Evolutionary conservation across 352 stramenopile species (phyloP).

Genomic region (Phytophthora pinifolia): DNA sequence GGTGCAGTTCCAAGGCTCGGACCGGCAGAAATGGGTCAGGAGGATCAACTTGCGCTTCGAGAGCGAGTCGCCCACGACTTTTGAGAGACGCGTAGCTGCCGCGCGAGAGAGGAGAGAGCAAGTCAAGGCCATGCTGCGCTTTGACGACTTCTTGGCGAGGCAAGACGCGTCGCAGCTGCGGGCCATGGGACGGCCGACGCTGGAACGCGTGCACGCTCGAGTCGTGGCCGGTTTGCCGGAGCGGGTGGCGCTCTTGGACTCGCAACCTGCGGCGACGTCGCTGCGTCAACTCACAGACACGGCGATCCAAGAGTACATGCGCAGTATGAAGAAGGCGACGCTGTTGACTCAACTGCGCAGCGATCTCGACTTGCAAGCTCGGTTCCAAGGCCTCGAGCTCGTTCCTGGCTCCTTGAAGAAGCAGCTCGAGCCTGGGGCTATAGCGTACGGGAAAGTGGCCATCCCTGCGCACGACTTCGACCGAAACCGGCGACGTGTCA

Average conservation of each 20-base stretch:
- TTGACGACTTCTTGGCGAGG: constrained; percentile 90
- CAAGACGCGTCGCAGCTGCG: constrained; percentile 73
- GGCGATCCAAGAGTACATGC: constrained; percentile 89
- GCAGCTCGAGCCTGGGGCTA: constrained; percentile 15
- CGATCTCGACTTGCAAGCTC: constrained; percentile 54
- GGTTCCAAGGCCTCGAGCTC: constrained; percentile 76
- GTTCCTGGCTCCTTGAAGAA: constrained; percentile 23
- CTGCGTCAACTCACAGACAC: constrained; percentile 87
- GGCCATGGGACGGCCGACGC: constrained; percentile 72
- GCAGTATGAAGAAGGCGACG: constrained; percentile 92
- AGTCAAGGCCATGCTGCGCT: constrained; percentile 86
- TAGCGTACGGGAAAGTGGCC: constrained; percentile 74
- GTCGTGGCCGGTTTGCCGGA: constrained; percentile 81
- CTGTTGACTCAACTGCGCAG: constrained; percentile 65
- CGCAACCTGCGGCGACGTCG: constrained; percentile 52
- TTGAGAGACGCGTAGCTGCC: constrained; percentile 73
- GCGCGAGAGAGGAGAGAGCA: constrained; percentile 65
- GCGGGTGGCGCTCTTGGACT: constrained; percentile 58
- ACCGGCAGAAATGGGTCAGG: constrained; percentile 85
- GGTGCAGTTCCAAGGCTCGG: constrained; percentile 85
- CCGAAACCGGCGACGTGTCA: constrained; percentile 52
- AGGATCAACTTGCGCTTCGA: constrained; percentile 94
- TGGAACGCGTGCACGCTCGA: constrained; percentile 84
- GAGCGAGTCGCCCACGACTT: constrained; percentile 63
- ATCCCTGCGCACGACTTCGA: constrained; percentile 75